Base-by-base conservation (phyloP, 495 filamentous ascomycete genomes). In the Neurospora terricola region DNA sequence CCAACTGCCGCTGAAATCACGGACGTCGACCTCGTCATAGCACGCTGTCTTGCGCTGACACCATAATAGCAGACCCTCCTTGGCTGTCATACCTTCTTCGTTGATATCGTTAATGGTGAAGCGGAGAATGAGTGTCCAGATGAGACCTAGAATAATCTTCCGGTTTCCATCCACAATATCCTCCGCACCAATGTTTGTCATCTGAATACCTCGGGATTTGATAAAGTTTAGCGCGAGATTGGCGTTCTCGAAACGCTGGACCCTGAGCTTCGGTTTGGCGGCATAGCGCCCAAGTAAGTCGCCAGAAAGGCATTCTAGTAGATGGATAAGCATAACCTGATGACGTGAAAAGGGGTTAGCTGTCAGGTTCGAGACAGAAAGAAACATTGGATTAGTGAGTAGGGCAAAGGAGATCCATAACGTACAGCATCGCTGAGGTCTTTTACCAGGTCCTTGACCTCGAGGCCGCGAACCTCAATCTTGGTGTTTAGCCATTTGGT, bases 31-130 rank as follows among this genome's bases (percentile, higher is more conserved):
- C 76, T 95, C 96, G 72, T 97, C 94, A 80, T 99, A 99, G 81
- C 96, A 98, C 16, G 96, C 96, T 34, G 96, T 99, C 83, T 99
- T 99, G 72, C 96, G 87, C 83, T 99, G 95, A 86, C 96, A 98
- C 96, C 96, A 99, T 27, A 99, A 84, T 66, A 99, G 81, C 76
- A 99, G 83, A 70, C 96, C 96, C 81, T 98, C 96, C 83, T 98
- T 97, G 21, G 96, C 96, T 66, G 94, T 97, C 91, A 98, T 91
- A 72, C 96, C 96, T 86, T 97, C 96, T 80, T 93, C 91, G 80
- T 96, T 98, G 85, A 98, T 99, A 82, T 98, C 94, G 79, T 91
- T 97, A 81, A 99, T 98, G 70, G 96, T 99, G 81, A 99, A 99
- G 54, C 96, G 86, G 74, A 97, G 83, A 91, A 99, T 99, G 38